phyloP scores from a whole-genome alignment of 2,329 filamentous ascomycete genomes.

The Arachnomyces sp. region DNA sequence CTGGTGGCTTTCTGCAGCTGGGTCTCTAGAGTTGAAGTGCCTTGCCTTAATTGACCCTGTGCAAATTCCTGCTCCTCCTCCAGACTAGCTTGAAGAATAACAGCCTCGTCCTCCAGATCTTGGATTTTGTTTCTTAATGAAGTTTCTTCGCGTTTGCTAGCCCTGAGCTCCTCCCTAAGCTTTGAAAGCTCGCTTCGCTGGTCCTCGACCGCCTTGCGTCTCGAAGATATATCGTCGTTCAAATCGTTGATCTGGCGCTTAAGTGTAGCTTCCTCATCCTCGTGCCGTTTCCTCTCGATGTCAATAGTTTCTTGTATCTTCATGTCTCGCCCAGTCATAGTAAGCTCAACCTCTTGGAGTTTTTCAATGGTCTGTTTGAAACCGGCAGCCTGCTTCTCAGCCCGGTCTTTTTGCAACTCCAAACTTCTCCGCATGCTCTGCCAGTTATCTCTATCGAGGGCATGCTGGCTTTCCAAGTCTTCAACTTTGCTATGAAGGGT shows the following conservation, averaged over 20 bases:
- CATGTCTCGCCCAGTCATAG: conserved; percentile 57
- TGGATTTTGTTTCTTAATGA: conserved; percentile 57
- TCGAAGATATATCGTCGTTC: conserved; percentile 60
- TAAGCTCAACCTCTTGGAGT: conserved; percentile 59
- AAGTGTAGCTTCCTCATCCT: conserved; percentile 61
- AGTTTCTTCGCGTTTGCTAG: conserved; percentile 56
- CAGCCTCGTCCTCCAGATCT: conserved; percentile 66
- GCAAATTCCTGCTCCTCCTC: conserved; percentile 58
- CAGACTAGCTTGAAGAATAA: conserved; percentile 58
- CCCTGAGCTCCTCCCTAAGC: conserved; percentile 61
- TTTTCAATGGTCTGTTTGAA: conserved; percentile 64
- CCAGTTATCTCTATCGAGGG: conserved; percentile 65
- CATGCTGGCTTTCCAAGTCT: conserved; percentile 62
- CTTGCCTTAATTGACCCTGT: conserved; percentile 48
- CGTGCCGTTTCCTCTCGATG: conserved; percentile 63
- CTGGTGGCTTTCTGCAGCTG: conserved; percentile 49
- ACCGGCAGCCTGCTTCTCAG: conserved; percentile 58
- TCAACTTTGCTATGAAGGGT: conserved; percentile 56
- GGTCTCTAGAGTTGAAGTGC: conserved; percentile 50
- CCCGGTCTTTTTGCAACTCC: conserved; percentile 56
- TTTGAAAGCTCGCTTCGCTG: conserved; percentile 58
- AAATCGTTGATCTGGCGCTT: conserved; percentile 66
- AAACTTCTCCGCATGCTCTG: conserved; percentile 57
- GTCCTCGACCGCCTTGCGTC: conserved; percentile 57
- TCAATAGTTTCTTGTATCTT: conserved; percentile 60